These are phyloP conservation scores for Calonectria montana DNA, from an alignment of 2,329 filamentous ascomycete species.

Conservation along the genomic window DNA sequence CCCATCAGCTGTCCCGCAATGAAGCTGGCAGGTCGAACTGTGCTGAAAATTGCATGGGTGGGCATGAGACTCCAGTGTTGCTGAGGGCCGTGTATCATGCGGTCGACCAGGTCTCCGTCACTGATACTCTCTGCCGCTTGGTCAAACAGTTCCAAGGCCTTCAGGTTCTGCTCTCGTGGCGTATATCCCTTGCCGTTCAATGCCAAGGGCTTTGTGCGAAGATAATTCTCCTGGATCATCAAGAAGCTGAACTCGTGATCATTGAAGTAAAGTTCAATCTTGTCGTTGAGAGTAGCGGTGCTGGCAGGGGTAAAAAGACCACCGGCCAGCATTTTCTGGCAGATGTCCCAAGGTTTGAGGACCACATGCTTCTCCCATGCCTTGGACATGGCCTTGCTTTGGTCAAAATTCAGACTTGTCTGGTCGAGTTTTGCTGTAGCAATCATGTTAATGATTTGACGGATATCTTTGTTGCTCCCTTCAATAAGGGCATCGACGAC, in stretches of 20 bases:
- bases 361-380: constrained; percentile 98
- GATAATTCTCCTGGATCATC: constrained; percentile 99
- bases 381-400: constrained; percentile 94
- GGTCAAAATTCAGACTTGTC: constrained; percentile 81
- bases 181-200: constrained; percentile 66
- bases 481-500: constrained; percentile 96
- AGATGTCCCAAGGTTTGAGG: constrained; percentile 98
- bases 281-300: constrained; percentile 92
- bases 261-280: constrained; percentile 99
- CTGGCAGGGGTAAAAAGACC: constrained; percentile 87
- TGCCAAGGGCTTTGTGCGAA: constrained; percentile 80
- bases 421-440: constrained; percentile 93
- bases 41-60: constrained; percentile 93
- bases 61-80: constrained; percentile 99
- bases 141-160: constrained; percentile 86
- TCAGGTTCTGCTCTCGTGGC: constrained; percentile 78
- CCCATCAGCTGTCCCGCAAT: constrained; percentile 81
- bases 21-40: constrained; percentile 90
- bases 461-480: constrained; percentile 94
- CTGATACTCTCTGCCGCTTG: constrained; percentile 95
- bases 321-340: constrained; percentile 88
- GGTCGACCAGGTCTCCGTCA: constrained; percentile 93
- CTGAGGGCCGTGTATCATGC: constrained; percentile 98
- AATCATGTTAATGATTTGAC: constrained; percentile 99
- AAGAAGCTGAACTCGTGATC: constrained; percentile 97